phyloP scores from a whole-genome alignment of 805 yeast genomes.

The Candida odintsovae region DNA sequence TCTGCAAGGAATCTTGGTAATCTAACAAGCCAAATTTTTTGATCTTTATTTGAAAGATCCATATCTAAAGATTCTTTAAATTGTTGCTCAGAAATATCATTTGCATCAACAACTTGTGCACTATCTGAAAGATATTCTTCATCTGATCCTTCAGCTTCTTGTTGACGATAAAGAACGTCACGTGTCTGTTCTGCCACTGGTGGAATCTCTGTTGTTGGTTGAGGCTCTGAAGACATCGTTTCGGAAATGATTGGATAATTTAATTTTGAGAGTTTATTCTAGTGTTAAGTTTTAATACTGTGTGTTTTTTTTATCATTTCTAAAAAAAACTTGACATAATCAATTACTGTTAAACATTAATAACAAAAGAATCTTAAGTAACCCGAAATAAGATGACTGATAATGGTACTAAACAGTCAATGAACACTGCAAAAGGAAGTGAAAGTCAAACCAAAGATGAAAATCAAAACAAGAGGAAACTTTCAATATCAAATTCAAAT shows the following conservation, averaged over 20 bases:
- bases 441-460: background rate
- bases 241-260: too few relatives aligned
- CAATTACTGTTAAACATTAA: too few relatives aligned
- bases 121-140: constrained; percentile 36
- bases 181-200: constrained; percentile 2
- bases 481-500: background rate
- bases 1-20: constrained; percentile 84
- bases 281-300: too few relatives aligned
- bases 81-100: constrained; percentile 33
- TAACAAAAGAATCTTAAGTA: too few relatives aligned
- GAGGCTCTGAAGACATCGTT: background rate
- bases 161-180: constrained; percentile 18
- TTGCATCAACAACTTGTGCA: constrained; percentile 40
- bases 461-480: background rate
- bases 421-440: background rate
- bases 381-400: too few relatives aligned
- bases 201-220: constrained; percentile 3
- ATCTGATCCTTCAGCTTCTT: constrained; percentile 21
- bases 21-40: constrained; percentile 89
- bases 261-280: too few relatives aligned
- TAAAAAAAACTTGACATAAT: too few relatives aligned
- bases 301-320: too few relatives aligned
- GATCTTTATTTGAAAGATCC: constrained; percentile 53
- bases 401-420: too few relatives aligned
- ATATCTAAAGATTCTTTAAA: constrained; percentile 70